Evolutionary conservation across 148 eudicot species (phyloP).

Genomic region (Talinum fruticosum): DNA sequence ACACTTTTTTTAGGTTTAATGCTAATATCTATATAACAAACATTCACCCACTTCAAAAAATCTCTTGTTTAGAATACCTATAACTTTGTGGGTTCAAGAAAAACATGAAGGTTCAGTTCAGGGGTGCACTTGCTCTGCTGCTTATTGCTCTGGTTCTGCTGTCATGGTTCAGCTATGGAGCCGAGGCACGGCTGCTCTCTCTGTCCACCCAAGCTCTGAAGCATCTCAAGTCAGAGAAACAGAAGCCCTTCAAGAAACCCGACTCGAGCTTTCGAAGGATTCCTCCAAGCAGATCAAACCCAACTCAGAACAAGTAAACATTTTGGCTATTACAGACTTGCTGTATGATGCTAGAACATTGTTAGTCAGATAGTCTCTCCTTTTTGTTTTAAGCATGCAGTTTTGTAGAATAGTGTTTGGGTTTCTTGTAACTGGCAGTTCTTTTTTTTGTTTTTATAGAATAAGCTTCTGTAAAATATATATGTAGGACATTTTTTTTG

Average conservation of each 20-base stretch:
- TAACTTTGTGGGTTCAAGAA: background rate
- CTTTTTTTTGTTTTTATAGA: background rate
- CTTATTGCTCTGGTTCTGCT: slow-evolving; percentile 39
- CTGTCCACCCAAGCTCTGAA: slow-evolving; percentile 39
- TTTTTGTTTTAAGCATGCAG: background rate
- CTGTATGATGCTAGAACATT: background rate
- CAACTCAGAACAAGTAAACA: slow-evolving; percentile 67
- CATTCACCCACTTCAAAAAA: background rate
- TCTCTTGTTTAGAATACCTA: background rate
- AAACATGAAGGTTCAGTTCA: slow-evolving; percentile 35
- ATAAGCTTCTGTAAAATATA: slow-evolving; percentile 15
- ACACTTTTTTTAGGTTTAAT: background rate
- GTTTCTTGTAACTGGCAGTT: background rate
- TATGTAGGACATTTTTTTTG: slow-evolving; percentile 7
- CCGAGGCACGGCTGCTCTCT: slow-evolving; percentile 31
- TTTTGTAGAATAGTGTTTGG: background rate
- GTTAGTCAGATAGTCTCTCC: slow-evolving; percentile 9
- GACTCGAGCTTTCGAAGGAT: slow-evolving; percentile 46
- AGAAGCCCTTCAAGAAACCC: slow-evolving; percentile 44
- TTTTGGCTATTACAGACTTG: too few species aligned
- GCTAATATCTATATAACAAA: slow-evolving; percentile 1
- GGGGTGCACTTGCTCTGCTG: slow-evolving; percentile 25
- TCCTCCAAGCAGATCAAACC: slow-evolving; percentile 64
- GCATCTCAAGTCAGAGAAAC: slow-evolving; percentile 32
- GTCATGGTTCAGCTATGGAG: slow-evolving; percentile 22